Conservation (phyloP, 2,329 filamentous ascomycete genomes). For the Diaporthe nobilis region DNA sequence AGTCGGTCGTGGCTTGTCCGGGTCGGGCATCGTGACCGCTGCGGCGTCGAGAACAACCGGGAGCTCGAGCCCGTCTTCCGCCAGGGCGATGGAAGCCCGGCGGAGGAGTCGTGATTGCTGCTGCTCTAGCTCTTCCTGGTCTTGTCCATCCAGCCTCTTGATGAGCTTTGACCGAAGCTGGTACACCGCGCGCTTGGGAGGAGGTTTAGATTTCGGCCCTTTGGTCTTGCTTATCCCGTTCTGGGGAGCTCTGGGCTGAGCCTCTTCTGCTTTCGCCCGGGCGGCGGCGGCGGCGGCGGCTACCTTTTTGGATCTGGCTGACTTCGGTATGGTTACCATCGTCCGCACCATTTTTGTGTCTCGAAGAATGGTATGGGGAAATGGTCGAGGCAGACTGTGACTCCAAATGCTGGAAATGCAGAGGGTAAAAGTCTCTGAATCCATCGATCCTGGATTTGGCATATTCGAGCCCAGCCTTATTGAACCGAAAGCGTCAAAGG, state of each 20-base stretch:
- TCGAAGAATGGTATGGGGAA: background rate
- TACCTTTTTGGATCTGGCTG: too few relatives aligned
- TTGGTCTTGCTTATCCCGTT: conserved; percentile 5
- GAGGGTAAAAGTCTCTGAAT: background rate
- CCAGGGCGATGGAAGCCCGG: conserved; percentile 2
- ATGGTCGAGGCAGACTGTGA: background rate
- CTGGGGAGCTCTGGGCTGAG: background rate
- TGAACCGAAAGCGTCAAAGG: background rate
- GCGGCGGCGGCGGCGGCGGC: background rate
- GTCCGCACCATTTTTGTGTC: background rate
- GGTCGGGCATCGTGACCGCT: background rate
- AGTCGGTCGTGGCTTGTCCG: background rate
- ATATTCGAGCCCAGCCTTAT: background rate
- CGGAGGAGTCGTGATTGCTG: conserved; percentile 11
- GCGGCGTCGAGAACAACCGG: conserved; percentile 9
- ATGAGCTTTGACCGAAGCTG: background rate
- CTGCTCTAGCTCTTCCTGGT: background rate
- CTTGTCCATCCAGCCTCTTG: background rate
- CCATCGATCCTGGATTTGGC: background rate
- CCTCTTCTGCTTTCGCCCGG: background rate
- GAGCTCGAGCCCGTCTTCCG: conserved; percentile 3
- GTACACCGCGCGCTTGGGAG: conserved; percentile 1
- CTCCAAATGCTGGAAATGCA: background rate
- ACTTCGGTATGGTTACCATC: background rate
- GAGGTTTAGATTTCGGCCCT: background rate